These are phyloP conservation scores for Suhomyces prunicola DNA, from an alignment of 805 yeast species.

Conservation along the genomic window DNA sequence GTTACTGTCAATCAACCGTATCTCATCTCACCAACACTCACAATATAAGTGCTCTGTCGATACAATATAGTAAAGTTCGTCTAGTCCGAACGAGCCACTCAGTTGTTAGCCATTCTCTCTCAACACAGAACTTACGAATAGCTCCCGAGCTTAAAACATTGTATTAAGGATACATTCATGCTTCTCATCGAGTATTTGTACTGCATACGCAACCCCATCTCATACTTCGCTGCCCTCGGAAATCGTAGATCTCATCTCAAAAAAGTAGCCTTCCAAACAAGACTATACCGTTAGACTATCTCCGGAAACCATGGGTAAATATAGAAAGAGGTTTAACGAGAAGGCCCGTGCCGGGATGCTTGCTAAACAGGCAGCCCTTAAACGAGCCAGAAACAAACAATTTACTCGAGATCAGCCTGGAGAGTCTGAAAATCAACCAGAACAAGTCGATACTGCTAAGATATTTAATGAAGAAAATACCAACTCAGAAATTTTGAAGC, in stretches of 20 bases:
- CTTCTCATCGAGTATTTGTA: not conserved
- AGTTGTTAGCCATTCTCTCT: not conserved
- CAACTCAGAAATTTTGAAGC: conserved; percentile 60
- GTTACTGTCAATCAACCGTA: not conserved
- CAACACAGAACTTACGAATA: not conserved
- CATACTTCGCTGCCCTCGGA: not conserved
- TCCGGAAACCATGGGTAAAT: conserved; percentile 62
- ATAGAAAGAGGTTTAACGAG: conserved; percentile 76
- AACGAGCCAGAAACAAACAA: conserved; percentile 66
- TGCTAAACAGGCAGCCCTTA: conserved; percentile 70
- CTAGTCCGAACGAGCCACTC: not conserved
- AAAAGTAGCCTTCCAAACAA: not conserved
- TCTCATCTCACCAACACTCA: not conserved
- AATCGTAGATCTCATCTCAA: conserved; percentile 4
- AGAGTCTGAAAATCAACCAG: conserved; percentile 18
- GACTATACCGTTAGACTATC: not conserved
- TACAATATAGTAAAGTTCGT: not conserved
- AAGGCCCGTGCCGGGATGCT: conserved; percentile 84
- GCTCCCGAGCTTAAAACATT: not conserved
- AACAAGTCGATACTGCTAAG: conserved; percentile 2
- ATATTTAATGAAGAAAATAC: conserved; percentile 36
- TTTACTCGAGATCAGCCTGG: conserved; percentile 48
- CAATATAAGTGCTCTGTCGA: not conserved
- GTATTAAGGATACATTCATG: not conserved
- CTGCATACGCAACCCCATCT: not conserved